phyloP scores from a whole-genome alignment of 1,139 yeast genomes.

The Scheffersomyces segobiensis region DNA sequence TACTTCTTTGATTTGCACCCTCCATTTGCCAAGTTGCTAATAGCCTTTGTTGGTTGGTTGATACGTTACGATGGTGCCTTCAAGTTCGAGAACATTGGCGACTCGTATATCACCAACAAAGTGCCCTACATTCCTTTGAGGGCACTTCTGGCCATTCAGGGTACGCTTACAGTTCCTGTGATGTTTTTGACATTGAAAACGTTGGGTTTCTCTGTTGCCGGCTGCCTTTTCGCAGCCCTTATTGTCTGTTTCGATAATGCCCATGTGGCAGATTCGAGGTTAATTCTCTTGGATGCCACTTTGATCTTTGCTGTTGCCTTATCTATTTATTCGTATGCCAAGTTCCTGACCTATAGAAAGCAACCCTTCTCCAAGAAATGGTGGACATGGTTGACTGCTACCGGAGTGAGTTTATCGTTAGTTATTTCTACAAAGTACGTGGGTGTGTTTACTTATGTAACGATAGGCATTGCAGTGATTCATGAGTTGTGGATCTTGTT shows the following conservation, averaged over 20 bases:
- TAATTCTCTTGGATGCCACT: slow-evolving; percentile 89
- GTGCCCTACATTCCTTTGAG: slow-evolving; percentile 93
- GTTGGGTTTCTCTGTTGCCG: slow-evolving; percentile 73
- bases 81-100: slow-evolving; percentile 90
- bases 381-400: slow-evolving; percentile 85
- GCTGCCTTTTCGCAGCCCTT: slow-evolving; percentile 79
- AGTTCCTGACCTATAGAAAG: slow-evolving; percentile 71
- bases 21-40: slow-evolving; percentile 91
- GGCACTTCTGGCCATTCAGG: slow-evolving; percentile 76
- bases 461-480: slow-evolving; percentile 82
- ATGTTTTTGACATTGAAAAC: slow-evolving; percentile 82
- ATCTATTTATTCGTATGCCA: slow-evolving; percentile 75
- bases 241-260: slow-evolving; percentile 87
- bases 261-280: slow-evolving; percentile 85
- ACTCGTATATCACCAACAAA: slow-evolving; percentile 67
- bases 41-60: slow-evolving; percentile 87
- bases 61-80: slow-evolving; percentile 87
- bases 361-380: slow-evolving; percentile 67
- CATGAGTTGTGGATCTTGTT: slow-evolving; percentile 86
- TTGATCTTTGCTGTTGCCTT: slow-evolving; percentile 78
- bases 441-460: slow-evolving; percentile 86
- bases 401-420: slow-evolving; percentile 85
- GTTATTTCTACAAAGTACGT: slow-evolving; percentile 95
- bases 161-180: slow-evolving; percentile 79
- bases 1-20: slow-evolving; percentile 97